Evolutionary conservation across 768 basidiomycete species (phyloP), one percentile per base, ranked within the genome.

Genomic region (Harrya chromipes): DNA sequence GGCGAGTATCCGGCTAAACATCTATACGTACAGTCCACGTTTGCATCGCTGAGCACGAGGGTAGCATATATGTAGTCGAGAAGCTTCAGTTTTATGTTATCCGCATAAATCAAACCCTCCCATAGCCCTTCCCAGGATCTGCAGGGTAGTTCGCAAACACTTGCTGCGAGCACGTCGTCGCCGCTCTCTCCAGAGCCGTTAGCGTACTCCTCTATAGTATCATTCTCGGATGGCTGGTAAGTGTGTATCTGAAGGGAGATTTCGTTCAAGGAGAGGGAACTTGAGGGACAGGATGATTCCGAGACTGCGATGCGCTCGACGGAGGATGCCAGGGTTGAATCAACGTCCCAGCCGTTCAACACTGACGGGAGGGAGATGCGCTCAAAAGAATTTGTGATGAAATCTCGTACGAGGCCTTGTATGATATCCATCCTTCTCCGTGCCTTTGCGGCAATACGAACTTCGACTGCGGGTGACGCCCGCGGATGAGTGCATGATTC

Each of bases 11-110:
- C 2, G 29, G 27, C 12, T 14, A 41, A 36, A 43, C 26, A n/a
- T 11, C 27, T 14, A 40, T 17, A 73, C 87, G 56, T 53, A 91
- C 90, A 86, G 59, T 93, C 88, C 23, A 93, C 82, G 59, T 83
- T 79, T 3, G 87, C 88, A 60, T 97, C 94, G 40, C 90, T 91
- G 61, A 99, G 84, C n/a, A 92, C 69, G 20, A 97, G 75, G 1
- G 95, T 97, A 20, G 94, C 90, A 70, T 95, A 86, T 53, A 98
- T 94, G 65, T 97, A 97, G 66, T 95, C 87, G 40, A 99, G 77
- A 11, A 99, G 75, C 54, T 85, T 87, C 50, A 84, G 72, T 68
- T 98, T 99, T 62, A 97, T 84, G 64, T 87, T 78, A 26, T 83
- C 79, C 2, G 80, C 66, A 67, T 95, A 99, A 63, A 98, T 87